Evolutionary conservation across 2,329 filamentous ascomycete genomes (phyloP).

Genomic region (Alternaria arbusti): DNA sequence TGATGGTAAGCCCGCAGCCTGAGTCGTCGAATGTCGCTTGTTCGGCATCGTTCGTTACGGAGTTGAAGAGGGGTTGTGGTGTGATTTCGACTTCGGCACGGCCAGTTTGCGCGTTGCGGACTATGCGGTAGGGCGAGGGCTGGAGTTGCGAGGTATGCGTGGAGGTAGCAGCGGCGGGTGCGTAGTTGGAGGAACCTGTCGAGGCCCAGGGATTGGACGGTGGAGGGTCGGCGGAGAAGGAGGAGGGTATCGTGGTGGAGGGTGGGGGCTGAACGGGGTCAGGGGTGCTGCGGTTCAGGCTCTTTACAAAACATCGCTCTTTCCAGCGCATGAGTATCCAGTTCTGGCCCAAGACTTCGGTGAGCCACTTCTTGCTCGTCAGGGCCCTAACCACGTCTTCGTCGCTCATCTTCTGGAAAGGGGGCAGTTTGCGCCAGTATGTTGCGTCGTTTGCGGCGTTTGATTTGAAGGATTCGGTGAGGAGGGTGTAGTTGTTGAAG

Average conservation of each 20-base stretch:
- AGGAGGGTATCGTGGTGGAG: slow-evolving; percentile 6
- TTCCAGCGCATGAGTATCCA: slow-evolving; percentile 66
- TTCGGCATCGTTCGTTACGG: slow-evolving; percentile 20
- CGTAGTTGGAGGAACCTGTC: background rate
- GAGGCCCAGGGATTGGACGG: slow-evolving; percentile 2
- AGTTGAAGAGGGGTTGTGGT: slow-evolving; percentile 4
- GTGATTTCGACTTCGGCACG: slow-evolving; percentile 22
- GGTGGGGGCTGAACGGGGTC: slow-evolving; percentile 22
- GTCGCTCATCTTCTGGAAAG: slow-evolving; percentile 50
- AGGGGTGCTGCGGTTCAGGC: slow-evolving; percentile 27
- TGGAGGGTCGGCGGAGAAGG: slow-evolving; percentile 2
- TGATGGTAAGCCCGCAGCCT: slow-evolving; percentile 58
- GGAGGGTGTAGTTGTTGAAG: slow-evolving; percentile 58
- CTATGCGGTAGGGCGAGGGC: slow-evolving; percentile 23
- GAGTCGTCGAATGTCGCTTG: slow-evolving; percentile 40
- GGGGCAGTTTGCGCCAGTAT: slow-evolving; percentile 58
- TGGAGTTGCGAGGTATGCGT: slow-evolving; percentile 8
- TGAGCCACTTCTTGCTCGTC: slow-evolving; percentile 47
- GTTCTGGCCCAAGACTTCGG: slow-evolving; percentile 49
- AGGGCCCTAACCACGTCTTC: slow-evolving; percentile 53
- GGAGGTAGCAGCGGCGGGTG: background rate
- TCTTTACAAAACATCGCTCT: slow-evolving; percentile 57
- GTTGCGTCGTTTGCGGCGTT: slow-evolving; percentile 53
- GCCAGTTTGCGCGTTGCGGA: slow-evolving; percentile 19
- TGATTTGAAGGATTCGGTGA: slow-evolving; percentile 58